Percentiles rank a stretch among this genome's conserved stretches.
phyloP scores from a whole-genome alignment of 2,329 filamentous ascomycete species.

The Ceratocystis smalleyi region DNA sequence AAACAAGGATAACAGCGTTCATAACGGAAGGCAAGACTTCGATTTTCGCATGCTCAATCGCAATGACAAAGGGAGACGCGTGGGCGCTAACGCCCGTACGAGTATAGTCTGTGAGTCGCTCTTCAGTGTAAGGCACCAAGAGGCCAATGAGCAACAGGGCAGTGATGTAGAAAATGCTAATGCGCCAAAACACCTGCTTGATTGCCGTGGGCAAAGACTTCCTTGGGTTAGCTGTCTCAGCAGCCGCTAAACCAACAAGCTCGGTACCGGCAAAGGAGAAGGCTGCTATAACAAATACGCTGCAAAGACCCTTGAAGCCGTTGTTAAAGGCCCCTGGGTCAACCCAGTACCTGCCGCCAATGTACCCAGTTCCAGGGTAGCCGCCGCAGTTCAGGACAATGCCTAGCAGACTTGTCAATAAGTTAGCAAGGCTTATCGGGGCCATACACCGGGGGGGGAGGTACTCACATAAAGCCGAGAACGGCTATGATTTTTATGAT shows the following conservation, averaged over 20 bases:
- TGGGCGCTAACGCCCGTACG: conserved; percentile 44
- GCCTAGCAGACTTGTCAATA: conserved; percentile 51
- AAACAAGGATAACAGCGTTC: conserved; percentile 87
- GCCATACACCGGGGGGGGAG: background rate
- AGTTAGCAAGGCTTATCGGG: conserved; percentile 5
- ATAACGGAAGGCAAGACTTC: conserved; percentile 69
- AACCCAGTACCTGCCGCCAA: conserved; percentile 64
- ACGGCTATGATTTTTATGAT: conserved; percentile 75
- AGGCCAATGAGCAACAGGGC: conserved; percentile 68
- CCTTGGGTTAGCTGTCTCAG: conserved; percentile 62
- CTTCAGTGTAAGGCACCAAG: conserved; percentile 54
- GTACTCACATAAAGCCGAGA: conserved; percentile 66
- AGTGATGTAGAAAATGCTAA: conserved; percentile 77
- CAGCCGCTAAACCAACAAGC: conserved; percentile 59
- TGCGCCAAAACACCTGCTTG: conserved; percentile 93
- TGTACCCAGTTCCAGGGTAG: conserved; percentile 56
- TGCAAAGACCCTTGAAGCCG: conserved; percentile 70
- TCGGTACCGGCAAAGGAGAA: conserved; percentile 66
- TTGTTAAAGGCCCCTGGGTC: conserved; percentile 72
- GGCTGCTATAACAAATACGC: conserved; percentile 60
- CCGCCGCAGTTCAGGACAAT: conserved; percentile 77
- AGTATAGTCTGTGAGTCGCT: conserved; percentile 25
- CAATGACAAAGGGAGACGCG: conserved; percentile 85
- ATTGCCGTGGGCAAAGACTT: conserved; percentile 74
- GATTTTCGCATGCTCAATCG: conserved; percentile 73